phyloP scores from a whole-genome alignment of 2,329 filamentous ascomycete species.

The Alternaria metachromatica region DNA sequence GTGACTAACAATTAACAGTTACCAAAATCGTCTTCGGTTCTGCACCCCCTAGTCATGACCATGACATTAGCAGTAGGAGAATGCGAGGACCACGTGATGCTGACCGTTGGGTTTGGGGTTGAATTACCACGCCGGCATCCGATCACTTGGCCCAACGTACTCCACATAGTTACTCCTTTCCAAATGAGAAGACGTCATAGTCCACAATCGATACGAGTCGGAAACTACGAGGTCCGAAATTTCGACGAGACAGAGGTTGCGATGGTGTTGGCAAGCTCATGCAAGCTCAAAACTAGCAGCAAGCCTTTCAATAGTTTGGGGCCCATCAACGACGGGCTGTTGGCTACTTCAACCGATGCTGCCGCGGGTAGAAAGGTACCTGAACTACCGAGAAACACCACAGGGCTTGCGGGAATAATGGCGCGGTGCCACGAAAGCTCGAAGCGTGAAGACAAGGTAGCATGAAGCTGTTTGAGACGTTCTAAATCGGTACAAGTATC shows the following conservation, averaged over 20 bases:
- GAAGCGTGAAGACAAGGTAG: slow-evolving; percentile 1
- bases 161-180: neutral
- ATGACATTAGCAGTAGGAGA: neutral
- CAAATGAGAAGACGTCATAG: neutral
- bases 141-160: neutral
- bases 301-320: slow-evolving; percentile 2
- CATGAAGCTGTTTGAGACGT: neutral
- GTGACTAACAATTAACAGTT: neutral
- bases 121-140: neutral
- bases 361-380: neutral
- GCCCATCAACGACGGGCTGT: neutral
- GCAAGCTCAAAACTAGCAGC: neutral
- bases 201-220: neutral
- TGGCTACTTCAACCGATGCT: neutral
- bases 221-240: neutral
- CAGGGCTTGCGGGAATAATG: neutral
- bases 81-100: neutral
- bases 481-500: neutral
- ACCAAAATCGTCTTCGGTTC: neutral
- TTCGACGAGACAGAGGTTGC: neutral
- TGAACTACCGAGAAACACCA: neutral
- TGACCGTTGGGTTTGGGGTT: neutral
- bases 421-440: slow-evolving; percentile 12
- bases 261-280: neutral
- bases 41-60: neutral